Conservation (phyloP, 306 rosid genomes). For the Dryas octopetala region DNA sequence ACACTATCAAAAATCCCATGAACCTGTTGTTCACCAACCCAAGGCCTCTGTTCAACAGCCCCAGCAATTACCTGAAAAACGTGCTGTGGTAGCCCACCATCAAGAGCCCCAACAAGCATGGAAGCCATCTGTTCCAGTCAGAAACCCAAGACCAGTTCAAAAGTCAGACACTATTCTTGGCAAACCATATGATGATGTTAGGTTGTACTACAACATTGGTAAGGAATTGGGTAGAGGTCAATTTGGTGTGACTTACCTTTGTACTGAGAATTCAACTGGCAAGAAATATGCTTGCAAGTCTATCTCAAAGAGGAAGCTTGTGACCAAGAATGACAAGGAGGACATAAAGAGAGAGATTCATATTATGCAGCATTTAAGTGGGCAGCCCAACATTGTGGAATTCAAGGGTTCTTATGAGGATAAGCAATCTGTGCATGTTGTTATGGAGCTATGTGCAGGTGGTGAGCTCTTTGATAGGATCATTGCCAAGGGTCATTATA, state of each 20-base stretch:
- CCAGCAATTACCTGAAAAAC: constrained; percentile 39
- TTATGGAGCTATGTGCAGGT: constrained; percentile 92
- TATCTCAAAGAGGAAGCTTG: constrained; percentile 79
- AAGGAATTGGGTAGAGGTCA: constrained; percentile 90
- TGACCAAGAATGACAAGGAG: constrained; percentile 61
- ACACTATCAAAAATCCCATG: constrained; percentile 38
- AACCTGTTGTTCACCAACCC: constrained; percentile 45
- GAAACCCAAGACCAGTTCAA: constrained; percentile 38
- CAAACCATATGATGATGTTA: constrained; percentile 73
- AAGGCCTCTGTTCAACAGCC: constrained; percentile 38
- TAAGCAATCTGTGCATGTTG: constrained; percentile 66
- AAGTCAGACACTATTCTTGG: constrained; percentile 58
- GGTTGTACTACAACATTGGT: constrained; percentile 50
- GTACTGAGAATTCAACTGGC: constrained; percentile 70
- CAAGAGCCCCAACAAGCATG: constrained; percentile 26
- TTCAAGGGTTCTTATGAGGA: constrained; percentile 87
- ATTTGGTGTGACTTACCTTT: constrained; percentile 81
- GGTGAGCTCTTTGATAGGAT: constrained; percentile 90
- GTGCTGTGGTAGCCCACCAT: constrained; percentile 26
- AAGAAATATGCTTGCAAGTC: constrained; percentile 77
- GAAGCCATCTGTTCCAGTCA: constrained; percentile 36
- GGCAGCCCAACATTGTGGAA: constrained; percentile 89
- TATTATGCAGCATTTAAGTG: constrained; percentile 93
- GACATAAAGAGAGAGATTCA: constrained; percentile 84
- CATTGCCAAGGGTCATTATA: constrained; percentile 78